Percentiles rank a stretch among this genome's conserved stretches.
Conservation (phyloP, 257 asterid species). For the Solanum sitiens region DNA sequence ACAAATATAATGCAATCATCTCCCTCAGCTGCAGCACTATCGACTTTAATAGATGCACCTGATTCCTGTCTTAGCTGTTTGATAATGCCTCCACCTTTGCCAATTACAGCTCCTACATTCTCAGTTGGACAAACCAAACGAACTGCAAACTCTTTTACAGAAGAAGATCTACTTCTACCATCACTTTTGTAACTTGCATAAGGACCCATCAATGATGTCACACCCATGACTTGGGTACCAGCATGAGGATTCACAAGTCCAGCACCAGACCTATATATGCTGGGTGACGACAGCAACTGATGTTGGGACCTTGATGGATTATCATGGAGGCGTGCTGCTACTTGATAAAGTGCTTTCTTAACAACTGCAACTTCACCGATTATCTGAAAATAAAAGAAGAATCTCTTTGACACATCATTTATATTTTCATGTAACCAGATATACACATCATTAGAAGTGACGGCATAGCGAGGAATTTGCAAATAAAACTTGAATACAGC, state of each 20-base stretch:
- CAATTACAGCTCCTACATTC: conserved; percentile 81
- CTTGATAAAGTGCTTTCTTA: conserved; percentile 62
- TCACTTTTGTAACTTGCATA: conserved; percentile 40
- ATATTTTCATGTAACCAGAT: not conserved
- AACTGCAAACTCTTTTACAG: conserved; percentile 50
- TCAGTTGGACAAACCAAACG: conserved; percentile 71
- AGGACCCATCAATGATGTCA: conserved; percentile 47
- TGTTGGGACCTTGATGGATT: conserved; percentile 86
- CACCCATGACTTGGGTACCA: conserved; percentile 35
- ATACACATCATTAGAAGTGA: not conserved
- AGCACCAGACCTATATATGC: conserved; percentile 67
- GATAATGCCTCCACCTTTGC: conserved; percentile 70
- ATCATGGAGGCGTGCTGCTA: conserved; percentile 61
- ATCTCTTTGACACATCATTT: not conserved
- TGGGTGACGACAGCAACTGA: conserved; percentile 46
- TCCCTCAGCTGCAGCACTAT: conserved; percentile 62
- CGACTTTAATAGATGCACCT: conserved; percentile 70
- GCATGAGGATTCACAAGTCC: conserved; percentile 36
- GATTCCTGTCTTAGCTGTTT: conserved; percentile 86
- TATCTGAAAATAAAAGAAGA: conserved; percentile 31
- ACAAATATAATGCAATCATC: conserved; percentile 72
- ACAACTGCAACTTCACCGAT: conserved; percentile 55
- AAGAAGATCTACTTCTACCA: conserved; percentile 36
- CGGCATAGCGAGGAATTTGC: not conserved
- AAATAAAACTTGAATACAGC: not conserved